phyloP scores from a whole-genome alignment of 805 yeast species.

The Starmerella geochares region DNA sequence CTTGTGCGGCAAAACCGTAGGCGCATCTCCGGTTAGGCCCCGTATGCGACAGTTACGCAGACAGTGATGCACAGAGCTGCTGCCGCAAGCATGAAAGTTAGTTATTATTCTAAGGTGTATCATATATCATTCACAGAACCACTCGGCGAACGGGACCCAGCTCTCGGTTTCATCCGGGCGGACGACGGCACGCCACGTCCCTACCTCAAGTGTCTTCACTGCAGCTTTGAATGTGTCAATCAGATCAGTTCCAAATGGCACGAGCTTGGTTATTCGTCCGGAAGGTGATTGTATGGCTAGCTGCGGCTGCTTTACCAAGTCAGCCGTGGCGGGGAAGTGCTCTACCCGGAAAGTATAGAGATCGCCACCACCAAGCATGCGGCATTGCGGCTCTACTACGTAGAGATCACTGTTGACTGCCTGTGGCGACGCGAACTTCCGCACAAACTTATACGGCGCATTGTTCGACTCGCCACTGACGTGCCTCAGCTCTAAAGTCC shows the following conservation, averaged over 20 bases:
- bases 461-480: constrained; percentile 42
- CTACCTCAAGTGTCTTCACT: constrained; percentile 57
- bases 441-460: constrained; percentile 57
- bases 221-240: constrained; percentile 45
- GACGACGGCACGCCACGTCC: constrained; percentile 75
- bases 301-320: constrained; percentile 29
- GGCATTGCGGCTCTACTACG: constrained; percentile 74
- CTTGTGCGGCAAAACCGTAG: no score
- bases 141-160: constrained; percentile 86
- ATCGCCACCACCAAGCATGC: constrained; percentile 45
- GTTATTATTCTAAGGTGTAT: not conserved
- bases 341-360: constrained; percentile 50
- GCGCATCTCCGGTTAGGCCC: no score
- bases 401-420: constrained; percentile 66
- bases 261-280: constrained; percentile 60
- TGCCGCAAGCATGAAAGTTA: not conserved
- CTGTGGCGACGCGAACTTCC: constrained; percentile 60
- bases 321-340: constrained; percentile 39
- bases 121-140: constrained; percentile 37
- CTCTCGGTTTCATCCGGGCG: constrained; percentile 65
- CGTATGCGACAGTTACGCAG: no score
- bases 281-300: constrained; percentile 75
- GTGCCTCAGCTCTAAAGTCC: constrained; percentile 68
- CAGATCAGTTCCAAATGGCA: constrained; percentile 32
- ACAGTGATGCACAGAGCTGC: not conserved